Base-by-base conservation (phyloP, 768 basidiomycete genomes). In the Boletus fagicola region DNA sequence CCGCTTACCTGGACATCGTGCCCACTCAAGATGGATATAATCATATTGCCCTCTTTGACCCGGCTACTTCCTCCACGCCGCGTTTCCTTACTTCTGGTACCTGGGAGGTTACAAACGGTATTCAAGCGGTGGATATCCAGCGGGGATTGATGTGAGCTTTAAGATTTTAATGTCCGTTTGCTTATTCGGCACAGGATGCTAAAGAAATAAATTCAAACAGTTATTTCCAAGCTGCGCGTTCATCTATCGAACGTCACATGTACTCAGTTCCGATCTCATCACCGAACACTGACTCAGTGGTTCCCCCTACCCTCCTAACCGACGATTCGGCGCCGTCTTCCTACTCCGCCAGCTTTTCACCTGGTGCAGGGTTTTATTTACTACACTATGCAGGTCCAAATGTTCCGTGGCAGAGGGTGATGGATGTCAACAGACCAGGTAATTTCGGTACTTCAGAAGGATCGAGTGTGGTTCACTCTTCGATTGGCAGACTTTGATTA, bases 1-100 rank as follows among this genome's bases (percentile, higher is more conserved):
- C 81, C 28, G 90, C 90, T 16, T 99, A 98, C 72, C 80, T 99
- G 49, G 97, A 99, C 71, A 81, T 99, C 59, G 83, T 95, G 5
- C 93, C 96, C 10, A 85, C 81, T 31, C 65, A 76, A 26, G 84
- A 90, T 5, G 97, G 97, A 0, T 98, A 80, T 77, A 88, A 92
- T 63, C 96, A 98, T 68, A 86, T 99, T 65, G 97, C 96, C 0
- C 80, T 94, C 33, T 99, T 95, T 77, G 87, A 82, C 61, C 87
- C 93, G 7, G 84, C 88, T 4, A 81, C 80, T 58, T 79, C 87
- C 18, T 73, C 77, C 30, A 82, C 78, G 1, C 94, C 95, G 3
- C 80, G 75, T 35, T 99, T 92, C 77, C 77, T 99, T 39, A 98
- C 96, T 1, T 78, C 79, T 2, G 96, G 96, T 1, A 69, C 83